phyloP scores from a whole-genome alignment of 441 rosid species.

The Viola pubescens region DNA sequence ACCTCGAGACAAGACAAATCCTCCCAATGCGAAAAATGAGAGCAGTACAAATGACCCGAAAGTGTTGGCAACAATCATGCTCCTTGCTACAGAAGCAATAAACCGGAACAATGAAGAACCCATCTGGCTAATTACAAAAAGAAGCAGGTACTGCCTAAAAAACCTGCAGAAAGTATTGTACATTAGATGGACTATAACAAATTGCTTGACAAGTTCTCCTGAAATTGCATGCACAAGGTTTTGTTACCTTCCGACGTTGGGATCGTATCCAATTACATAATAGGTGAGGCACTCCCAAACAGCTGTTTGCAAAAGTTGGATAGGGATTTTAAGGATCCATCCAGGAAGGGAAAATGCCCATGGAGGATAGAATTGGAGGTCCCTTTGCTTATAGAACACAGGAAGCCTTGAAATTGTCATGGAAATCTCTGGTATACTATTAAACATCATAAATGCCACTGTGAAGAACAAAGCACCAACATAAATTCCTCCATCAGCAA shows the following conservation, averaged over 20 bases:
- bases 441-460: conserved; percentile 49
- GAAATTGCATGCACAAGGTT: not conserved
- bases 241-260: conserved; percentile 51
- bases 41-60: conserved; percentile 63
- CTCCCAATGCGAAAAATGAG: conserved; percentile 52
- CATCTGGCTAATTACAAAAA: conserved; percentile 51
- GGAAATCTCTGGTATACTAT: conserved; percentile 61
- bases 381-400: conserved; percentile 71
- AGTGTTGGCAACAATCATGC: conserved; percentile 61
- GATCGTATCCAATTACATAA: conserved; percentile 71
- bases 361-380: conserved; percentile 60
- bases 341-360: conserved; percentile 73
- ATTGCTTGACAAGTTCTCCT: not conserved
- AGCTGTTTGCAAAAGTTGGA: conserved; percentile 51
- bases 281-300: conserved; percentile 58
- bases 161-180: conserved; percentile 38
- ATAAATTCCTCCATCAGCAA: conserved; percentile 49
- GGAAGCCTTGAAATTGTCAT: conserved; percentile 72
- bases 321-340: conserved; percentile 70
- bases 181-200: conserved; percentile 2
- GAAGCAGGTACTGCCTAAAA: conserved; percentile 59
- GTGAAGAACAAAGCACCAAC: conserved; percentile 63
- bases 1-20: conserved; percentile 69
- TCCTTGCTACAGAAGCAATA: conserved; percentile 58
- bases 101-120: conserved; percentile 60